Evolutionary conservation across 2,329 filamentous ascomycete species (phyloP), one percentile per base, ranked within the genome.

Genomic region (Alternaria sp.): DNA sequence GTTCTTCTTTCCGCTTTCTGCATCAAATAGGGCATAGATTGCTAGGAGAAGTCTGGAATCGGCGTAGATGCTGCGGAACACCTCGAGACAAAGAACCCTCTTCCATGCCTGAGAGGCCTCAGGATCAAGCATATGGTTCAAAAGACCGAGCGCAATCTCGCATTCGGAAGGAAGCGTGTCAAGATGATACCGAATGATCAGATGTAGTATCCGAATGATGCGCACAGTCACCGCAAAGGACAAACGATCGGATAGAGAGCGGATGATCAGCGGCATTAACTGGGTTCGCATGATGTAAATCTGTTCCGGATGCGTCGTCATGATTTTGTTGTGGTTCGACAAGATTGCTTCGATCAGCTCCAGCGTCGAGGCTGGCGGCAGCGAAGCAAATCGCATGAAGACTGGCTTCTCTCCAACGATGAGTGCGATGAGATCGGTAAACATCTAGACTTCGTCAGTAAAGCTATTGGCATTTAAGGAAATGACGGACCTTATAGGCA

Each of bases 291-390:
- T 84, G 41, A 97, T 88, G 68, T 95, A 87, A 6, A 91, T 88
- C 78, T 97, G 92, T 75, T 97, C 94, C 0, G 88, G 86, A 75
- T 97, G 94, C 4, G 85, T 84, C 18, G 89, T 84, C 78, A 98
- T 96, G 26, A 97, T 88, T 55, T 86, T 84, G n/a, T 90, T 88
- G 82, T 97, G 93, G 71, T 94, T 96, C 23, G 91, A 90, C 63
- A 99, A 83, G 56, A 97, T 89, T 1, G 93, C 95, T 80, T 97
- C 94, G 71, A 99, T 93, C 58, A 98, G 86, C 77, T 99, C 96
- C 2, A 99, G 83, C 6, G 94, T 92, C 71, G 97, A 96, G 0
- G 92, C 91, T 71, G 93, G 89, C 0, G 93, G 89, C 10, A 98
- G 85, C 4, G 88, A 88, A 12, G 92, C 89, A 72, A 96, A 92